Evolutionary conservation across 805 yeast genomes (phyloP).

Genomic region (Candida insectorum): DNA sequence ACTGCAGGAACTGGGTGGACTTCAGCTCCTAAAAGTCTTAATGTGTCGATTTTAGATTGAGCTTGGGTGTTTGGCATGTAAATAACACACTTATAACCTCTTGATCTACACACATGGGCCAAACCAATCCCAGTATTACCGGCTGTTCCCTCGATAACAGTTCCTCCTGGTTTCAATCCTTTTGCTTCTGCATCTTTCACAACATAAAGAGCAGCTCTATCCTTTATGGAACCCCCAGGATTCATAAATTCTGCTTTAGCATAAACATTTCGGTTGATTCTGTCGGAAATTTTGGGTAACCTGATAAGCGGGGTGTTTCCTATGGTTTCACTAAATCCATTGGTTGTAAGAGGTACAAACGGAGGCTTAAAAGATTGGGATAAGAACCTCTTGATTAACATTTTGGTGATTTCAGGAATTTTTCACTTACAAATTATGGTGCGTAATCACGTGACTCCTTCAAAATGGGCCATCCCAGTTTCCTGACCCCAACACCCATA

Average conservation of each 20-base stretch:
- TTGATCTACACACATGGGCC: slow-evolving; percentile 75
- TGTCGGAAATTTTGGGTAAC: slow-evolving; percentile 21
- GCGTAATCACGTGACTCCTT: too few species aligned
- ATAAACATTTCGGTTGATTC: slow-evolving; percentile 46
- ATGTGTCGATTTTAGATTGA: slow-evolving; percentile 70
- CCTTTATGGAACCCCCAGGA: slow-evolving; percentile 93
- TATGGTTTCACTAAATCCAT: slow-evolving; percentile 78
- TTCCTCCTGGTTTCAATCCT: slow-evolving; percentile 69
- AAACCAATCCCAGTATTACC: slow-evolving; percentile 95
- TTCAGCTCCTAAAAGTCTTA: slow-evolving; percentile 77
- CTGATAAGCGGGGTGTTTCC: slow-evolving; percentile 87
- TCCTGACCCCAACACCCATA: too few species aligned
- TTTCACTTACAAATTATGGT: too few species aligned
- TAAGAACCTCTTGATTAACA: slow-evolving; percentile 14
- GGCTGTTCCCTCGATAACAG: slow-evolving; percentile 90
- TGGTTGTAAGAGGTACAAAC: slow-evolving; percentile 63
- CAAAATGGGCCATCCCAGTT: too few species aligned
- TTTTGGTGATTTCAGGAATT: too few species aligned
- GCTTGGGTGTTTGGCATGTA: slow-evolving; percentile 93
- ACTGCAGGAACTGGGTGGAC: slow-evolving; percentile 88
- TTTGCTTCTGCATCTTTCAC: slow-evolving; percentile 80
- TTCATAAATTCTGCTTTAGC: slow-evolving; percentile 92
- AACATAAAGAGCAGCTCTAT: slow-evolving; percentile 79
- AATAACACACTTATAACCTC: slow-evolving; percentile 80
- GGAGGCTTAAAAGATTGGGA: slow-evolving; percentile 28